Base-by-base conservation (phyloP, 352 stramenopile species). In the Pythium aristosporum region DNA sequence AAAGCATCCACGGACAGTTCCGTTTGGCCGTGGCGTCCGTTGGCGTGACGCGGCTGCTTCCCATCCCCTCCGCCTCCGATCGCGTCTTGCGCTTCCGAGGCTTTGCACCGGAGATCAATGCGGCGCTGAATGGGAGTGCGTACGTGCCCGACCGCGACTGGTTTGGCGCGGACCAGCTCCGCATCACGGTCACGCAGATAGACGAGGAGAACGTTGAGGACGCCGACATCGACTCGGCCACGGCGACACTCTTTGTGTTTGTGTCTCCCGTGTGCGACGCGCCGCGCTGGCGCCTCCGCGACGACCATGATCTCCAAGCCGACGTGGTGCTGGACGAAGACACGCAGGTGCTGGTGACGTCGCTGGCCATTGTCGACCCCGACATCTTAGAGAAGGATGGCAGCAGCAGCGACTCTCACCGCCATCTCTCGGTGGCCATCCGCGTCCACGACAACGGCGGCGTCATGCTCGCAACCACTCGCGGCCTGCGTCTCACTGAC, bases 191-290 rank as follows among this genome's bases (percentile, higher is more conserved):
- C 4, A 37, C 30, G 18, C 54, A 73, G 23, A 30, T 71, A n/a
- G 68, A 79, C 39, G 54, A 61, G 5, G 48, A 36, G 6, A 58
- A 25, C 4, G 0, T 30, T 30, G 55, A 61, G 6, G 18, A 59
- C 12, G 48, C 23, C 34, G 34, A 10, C 8, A 39, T 39, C 25
- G n/a, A 34, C 15, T 36, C 15, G 46, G 54, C 55, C 9, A 57
- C 53, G 1, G 48, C 55, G 3, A 58, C 57, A 7, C 48, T 89
- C 16, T 75, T 71, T 15, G 46, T 89, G 12, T 79, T 74, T 50
- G 71, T 90, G 28, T 13, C 63, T 1, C 73, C 79, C n/a, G 68
- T 82, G n/a, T 92, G 81, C 34, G 79, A 92, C 54, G 62, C 74
- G 7, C 76, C 81, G 1, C 48, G 44, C 10, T 92, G 81, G 81